Conservation (phyloP, 768 basidiomycete species). For the Candolleomyces aberdarensis region DNA sequence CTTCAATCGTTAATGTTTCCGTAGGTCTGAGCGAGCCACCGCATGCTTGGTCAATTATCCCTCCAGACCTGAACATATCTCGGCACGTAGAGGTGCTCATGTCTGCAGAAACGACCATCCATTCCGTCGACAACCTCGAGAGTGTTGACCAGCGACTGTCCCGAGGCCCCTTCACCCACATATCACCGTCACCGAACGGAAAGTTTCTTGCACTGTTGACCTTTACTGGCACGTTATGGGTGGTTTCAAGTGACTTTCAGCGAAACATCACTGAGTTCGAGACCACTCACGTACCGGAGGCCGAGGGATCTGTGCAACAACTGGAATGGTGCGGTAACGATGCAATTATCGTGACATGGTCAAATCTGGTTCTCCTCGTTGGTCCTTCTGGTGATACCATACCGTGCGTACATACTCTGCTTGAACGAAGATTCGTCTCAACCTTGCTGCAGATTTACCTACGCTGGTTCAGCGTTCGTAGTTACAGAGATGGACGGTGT, state of each 20-base stretch:
- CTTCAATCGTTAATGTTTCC: slow-evolving; percentile 5
- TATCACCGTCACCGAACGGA: slow-evolving; percentile 91
- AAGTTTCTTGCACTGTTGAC: slow-evolving; percentile 87
- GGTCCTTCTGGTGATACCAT: slow-evolving; percentile 89
- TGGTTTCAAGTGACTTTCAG: slow-evolving; percentile 93
- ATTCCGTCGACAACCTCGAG: slow-evolving; percentile 87
- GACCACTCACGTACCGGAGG: slow-evolving; percentile 51
- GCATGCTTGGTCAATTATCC: slow-evolving; percentile 83
- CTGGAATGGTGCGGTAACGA: slow-evolving; percentile 98
- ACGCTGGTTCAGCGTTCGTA: slow-evolving; percentile 70
- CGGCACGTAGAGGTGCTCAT: slow-evolving; percentile 88
- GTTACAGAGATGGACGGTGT: slow-evolving; percentile 90
- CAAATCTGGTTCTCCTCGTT: slow-evolving; percentile 72
- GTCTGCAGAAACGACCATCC: slow-evolving; percentile 75
- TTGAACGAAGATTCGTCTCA: neutral
- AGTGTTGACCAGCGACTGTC: slow-evolving; percentile 83
- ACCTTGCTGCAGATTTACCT: slow-evolving; percentile 59
- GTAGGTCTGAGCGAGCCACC: slow-evolving; percentile 77
- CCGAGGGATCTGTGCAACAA: slow-evolving; percentile 58
- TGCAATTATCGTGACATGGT: slow-evolving; percentile 87
- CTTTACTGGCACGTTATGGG: slow-evolving; percentile 72
- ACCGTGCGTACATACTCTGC: slow-evolving; percentile 48
- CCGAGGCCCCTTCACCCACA: slow-evolving; percentile 83
- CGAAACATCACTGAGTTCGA: slow-evolving; percentile 87
- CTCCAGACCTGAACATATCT: slow-evolving; percentile 85